A percentile compares a stretch with the other conserved stretches of the same genome.
Evolutionary conservation across 2,329 filamentous ascomycete species (phyloP).

Genomic region (Aspergillus sp.): DNA sequence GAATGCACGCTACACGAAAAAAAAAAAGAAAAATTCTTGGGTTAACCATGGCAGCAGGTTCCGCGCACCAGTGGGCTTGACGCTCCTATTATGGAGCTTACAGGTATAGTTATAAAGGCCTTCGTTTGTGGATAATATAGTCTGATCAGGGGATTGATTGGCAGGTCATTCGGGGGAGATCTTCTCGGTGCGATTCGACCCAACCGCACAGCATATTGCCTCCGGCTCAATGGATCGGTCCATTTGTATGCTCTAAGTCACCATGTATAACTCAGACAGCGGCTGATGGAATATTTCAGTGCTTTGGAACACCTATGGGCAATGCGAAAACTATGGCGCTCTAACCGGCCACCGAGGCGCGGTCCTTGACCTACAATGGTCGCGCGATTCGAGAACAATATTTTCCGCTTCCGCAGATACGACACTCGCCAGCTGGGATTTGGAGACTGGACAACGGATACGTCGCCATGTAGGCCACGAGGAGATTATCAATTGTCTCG

Average conservation of each 20-base stretch:
- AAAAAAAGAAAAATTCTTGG: neutral
- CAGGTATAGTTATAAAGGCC: slow-evolving; percentile 43
- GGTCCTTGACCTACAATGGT: slow-evolving; percentile 90
- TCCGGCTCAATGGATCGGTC: slow-evolving; percentile 92
- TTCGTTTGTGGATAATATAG: slow-evolving; percentile 19
- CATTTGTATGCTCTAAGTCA: slow-evolving; percentile 55
- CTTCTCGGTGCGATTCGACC: slow-evolving; percentile 83
- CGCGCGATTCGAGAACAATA: slow-evolving; percentile 80
- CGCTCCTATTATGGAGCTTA: slow-evolving; percentile 89
- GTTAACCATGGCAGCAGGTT: slow-evolving; percentile 46
- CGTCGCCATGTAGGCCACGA: slow-evolving; percentile 88
- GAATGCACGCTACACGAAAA: neutral
- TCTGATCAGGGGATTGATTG: slow-evolving; percentile 6
- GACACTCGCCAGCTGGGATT: slow-evolving; percentile 89
- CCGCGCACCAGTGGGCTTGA: slow-evolving; percentile 74
- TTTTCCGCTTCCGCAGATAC: slow-evolving; percentile 92
- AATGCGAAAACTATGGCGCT: slow-evolving; percentile 89
- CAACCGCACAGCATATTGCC: slow-evolving; percentile 77
- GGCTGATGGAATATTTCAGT: slow-evolving; percentile 44
- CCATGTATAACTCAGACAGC: neutral
- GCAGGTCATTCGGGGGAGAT: slow-evolving; percentile 67
- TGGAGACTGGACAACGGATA: slow-evolving; percentile 86
- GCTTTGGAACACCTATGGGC: slow-evolving; percentile 85
- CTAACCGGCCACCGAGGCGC: slow-evolving; percentile 86
- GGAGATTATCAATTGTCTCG: slow-evolving; percentile 87